Evolutionary conservation across 2,329 filamentous ascomycete species (phyloP).

Genomic region (Sclerotinia subarctica): DNA sequence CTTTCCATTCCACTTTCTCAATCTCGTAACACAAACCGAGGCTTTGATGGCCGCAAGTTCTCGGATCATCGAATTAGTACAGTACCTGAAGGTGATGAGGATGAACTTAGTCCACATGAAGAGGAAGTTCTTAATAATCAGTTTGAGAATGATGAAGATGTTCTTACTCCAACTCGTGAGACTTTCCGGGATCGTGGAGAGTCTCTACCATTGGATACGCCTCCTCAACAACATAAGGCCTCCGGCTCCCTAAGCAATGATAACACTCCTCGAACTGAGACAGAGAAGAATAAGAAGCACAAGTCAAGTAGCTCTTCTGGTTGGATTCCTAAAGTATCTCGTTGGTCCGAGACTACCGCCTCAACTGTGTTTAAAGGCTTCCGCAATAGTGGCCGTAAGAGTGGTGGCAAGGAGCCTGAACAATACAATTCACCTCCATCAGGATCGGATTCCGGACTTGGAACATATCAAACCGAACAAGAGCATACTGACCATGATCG

Average conservation of each 20-base stretch:
- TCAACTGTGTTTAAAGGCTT: constrained; percentile 81
- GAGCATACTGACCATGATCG: constrained; percentile 14
- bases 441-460: constrained; percentile 71
- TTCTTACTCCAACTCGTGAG: constrained; percentile 60
- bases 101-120: constrained; percentile 48
- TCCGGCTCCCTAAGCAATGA: constrained; percentile 62
- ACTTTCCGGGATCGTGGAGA: constrained; percentile 50
- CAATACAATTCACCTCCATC: constrained; percentile 49
- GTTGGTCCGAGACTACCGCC: constrained; percentile 95
- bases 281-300: constrained; percentile 77
- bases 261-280: constrained; percentile 64
- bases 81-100: constrained; percentile 78
- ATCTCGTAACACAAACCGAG: constrained; percentile 44
- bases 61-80: constrained; percentile 86
- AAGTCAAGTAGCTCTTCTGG: constrained; percentile 78
- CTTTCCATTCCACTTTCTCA: constrained; percentile 56
- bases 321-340: constrained; percentile 86
- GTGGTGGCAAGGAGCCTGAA: constrained; percentile 48
- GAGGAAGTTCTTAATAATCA: constrained; percentile 51
- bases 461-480: constrained; percentile 46
- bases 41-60: constrained; percentile 47
- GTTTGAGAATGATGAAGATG: constrained; percentile 56
- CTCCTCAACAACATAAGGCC: constrained; percentile 50
- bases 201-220: constrained; percentile 55
- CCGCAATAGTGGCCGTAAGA: constrained; percentile 59